These are phyloP conservation scores for Tylopilus sp. DNA, from an alignment of 1,284 basidiomycete genomes.

Conservation along the genomic window DNA sequence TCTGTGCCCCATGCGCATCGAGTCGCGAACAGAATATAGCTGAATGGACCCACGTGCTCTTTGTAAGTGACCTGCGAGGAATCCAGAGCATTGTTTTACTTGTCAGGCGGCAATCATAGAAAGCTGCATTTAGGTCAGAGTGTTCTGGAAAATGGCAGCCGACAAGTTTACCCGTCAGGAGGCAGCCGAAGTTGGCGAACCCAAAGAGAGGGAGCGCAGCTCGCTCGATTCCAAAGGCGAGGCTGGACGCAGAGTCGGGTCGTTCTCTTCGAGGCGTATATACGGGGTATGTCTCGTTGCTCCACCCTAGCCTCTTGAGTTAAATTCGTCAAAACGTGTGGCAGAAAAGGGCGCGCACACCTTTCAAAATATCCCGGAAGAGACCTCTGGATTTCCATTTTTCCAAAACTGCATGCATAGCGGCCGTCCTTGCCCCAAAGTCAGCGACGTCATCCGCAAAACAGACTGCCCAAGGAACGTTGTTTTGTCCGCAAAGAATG, in stretches of 20 bases:
- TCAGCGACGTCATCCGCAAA: constrained; percentile 21
- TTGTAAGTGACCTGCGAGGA: constrained; percentile 38
- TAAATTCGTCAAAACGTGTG: neutral
- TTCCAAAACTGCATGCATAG: constrained; percentile 12
- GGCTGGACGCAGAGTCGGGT: neutral
- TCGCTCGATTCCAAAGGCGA: constrained; percentile 43
- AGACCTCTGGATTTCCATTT: constrained; percentile 17
- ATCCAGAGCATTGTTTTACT: constrained; percentile 37
- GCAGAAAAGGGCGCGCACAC: neutral
- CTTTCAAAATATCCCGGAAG: constrained; percentile 25
- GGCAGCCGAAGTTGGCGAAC: constrained; percentile 41
- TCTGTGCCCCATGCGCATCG: constrained; percentile 19
- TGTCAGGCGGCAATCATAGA: constrained; percentile 22
- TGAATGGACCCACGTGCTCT: constrained; percentile 36
- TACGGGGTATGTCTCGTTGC: constrained; percentile 25
- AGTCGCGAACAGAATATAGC: neutral
- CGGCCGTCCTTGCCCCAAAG: constrained; percentile 15
- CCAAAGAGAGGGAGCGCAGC: constrained; percentile 44
- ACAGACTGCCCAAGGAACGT: constrained; percentile 21
- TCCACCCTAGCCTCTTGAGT: constrained; percentile 18
- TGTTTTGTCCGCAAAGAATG: constrained; percentile 14
- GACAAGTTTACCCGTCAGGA: constrained; percentile 36
- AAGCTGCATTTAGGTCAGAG: constrained; percentile 11
- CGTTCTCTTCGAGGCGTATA: constrained; percentile 20
- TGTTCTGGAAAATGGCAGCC: neutral